Evolutionary conservation across 225 moss, liverwort and hornwort genomes (phyloP), one percentile per base, ranked within the genome.

Genomic region (Rhytidiadelphus loreus): DNA sequence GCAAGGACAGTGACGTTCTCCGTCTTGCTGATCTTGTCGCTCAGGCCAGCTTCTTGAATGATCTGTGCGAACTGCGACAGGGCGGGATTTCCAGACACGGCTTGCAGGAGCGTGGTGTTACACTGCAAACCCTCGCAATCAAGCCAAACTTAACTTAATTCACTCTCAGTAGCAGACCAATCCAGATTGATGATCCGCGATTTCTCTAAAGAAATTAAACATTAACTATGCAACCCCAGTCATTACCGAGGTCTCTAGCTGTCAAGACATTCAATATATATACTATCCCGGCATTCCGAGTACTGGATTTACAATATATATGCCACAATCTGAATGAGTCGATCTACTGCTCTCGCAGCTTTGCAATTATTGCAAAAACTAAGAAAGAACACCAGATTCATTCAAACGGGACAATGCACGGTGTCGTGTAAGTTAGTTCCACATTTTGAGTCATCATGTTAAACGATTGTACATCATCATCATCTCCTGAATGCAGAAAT

Each of bases 1-100:
- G 92, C 94, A 20, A 93, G 77, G 13, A 94, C 46, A 21, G 95
- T 95, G 77, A 93, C 92, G 33, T 92, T 90, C 32, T 89, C 80
- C 29, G 89, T 82, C 86, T 11, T 70, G 85, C 87, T 83, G 26
- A 95, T 57, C 52, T 50, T 86, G 20, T 88, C n/a, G 16, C 59
- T 32, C 7, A 95, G 88, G 50, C 92, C 90, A 20, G 92, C 82
- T 12, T 32, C 18, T 35, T 37, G 33, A 10, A 95, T 73, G 37
- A 91, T 43, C 5, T 33, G 41, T 10, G 83, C 86, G 25, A 95
- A 80, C 63, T 80, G 61, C 29, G 83, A 5, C n/a, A 95, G 50
- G 5, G 69, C 20, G 17, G 92, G 89, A 69, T 80, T 89, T 17
- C 39, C 62, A 11, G 50, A 41, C 78, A 95, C 29, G 22, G 89